Base-by-base conservation (phyloP, 2,329 filamentous ascomycete genomes). In the Ophiocordyceps sinensis region DNA sequence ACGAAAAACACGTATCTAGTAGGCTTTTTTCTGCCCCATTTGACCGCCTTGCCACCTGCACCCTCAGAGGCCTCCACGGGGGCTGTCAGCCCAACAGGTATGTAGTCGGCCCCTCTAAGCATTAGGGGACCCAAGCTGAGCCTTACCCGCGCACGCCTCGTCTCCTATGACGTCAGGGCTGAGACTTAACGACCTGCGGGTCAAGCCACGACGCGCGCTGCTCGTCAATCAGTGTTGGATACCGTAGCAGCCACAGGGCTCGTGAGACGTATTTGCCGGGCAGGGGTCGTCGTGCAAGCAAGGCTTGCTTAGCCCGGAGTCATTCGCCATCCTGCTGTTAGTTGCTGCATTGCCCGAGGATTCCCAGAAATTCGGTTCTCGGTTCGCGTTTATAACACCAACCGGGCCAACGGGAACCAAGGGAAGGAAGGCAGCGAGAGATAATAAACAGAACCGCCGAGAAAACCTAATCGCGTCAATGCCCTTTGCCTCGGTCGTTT, bases 131-230 rank as follows among this genome's bases (percentile, higher is more conserved):
- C 17, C 17, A 23, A 15, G 13, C 21, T 10, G 11, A 32, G 11
- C 19, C 19, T 15, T 26, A 39, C 29, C 29, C 17, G 14, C 30
- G 21, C 11, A 28, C 31, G 9, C 19, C 13, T 15, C 9, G 29
- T 21, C 38, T 12, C 38, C 23, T 19, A 26, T 41, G 40, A 42
- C 39, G 31, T 44, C 43, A 39, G 23, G 13, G 21, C 35, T 30
- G 36, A 35, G 23, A 36, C 21, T 35, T 35, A n/a, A 35, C 32
- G 15, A 17, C 32, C 15, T n/a, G 15, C 32, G 14, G 32, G 32
- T 15, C 32, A 35, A 35, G 14, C 32, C 32, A 35, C n/a, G 32
- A 35, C 32, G 32, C 32, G 32, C 8, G 12, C 32, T 19, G 32
- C 14, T 6, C 15, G 31, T n/a, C 31, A 14, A 8, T 34, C 31